phyloP scores from a whole-genome alignment of 768 basidiomycete genomes.

The Xerocomellus intermedius region DNA sequence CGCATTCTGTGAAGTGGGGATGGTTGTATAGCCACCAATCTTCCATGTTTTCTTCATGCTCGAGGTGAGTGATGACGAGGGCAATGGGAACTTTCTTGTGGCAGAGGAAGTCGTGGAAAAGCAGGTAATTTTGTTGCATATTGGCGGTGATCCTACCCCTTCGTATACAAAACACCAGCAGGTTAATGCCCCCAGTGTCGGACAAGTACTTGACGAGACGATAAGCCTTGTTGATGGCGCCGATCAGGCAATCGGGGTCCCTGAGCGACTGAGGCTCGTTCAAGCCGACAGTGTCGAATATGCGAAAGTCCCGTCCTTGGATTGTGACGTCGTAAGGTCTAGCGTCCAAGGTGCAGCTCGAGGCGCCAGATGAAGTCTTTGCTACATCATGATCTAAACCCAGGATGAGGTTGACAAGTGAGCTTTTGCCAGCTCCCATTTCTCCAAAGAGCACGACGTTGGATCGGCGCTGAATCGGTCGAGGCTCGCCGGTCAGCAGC shows the following conservation, averaged over 20 bases:
- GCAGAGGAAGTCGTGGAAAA: slow-evolving; percentile 35
- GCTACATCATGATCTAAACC: slow-evolving; percentile 26
- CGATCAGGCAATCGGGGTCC: slow-evolving; percentile 27
- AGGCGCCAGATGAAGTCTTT: slow-evolving; percentile 27
- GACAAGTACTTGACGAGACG: slow-evolving; percentile 33
- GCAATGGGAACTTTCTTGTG: slow-evolving; percentile 30
- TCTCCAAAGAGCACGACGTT: slow-evolving; percentile 33
- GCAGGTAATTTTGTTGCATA: slow-evolving; percentile 29
- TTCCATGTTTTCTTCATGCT: slow-evolving; percentile 36
- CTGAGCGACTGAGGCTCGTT: slow-evolving; percentile 27
- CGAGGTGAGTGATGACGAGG: slow-evolving; percentile 35
- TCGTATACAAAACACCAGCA: slow-evolving; percentile 41
- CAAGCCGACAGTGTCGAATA: slow-evolving; percentile 37
- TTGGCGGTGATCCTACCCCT: slow-evolving; percentile 30
- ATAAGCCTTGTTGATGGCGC: slow-evolving; percentile 34
- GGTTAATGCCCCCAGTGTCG: slow-evolving; percentile 36
- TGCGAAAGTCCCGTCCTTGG: slow-evolving; percentile 19
- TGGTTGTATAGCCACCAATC: slow-evolving; percentile 35
- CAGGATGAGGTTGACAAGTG: slow-evolving; percentile 41
- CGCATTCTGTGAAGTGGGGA: slow-evolving; percentile 16
- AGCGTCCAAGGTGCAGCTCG: slow-evolving; percentile 35
- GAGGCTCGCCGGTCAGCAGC: slow-evolving; percentile 9
- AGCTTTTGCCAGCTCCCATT: slow-evolving; percentile 39
- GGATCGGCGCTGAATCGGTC: slow-evolving; percentile 8
- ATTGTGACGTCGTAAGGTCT: slow-evolving; percentile 25